A percentile compares a stretch with the other conserved stretches of the same genome.
Evolutionary conservation across 768 basidiomycete genomes (phyloP).

Genomic region (Kwoniella botswanensis): DNA sequence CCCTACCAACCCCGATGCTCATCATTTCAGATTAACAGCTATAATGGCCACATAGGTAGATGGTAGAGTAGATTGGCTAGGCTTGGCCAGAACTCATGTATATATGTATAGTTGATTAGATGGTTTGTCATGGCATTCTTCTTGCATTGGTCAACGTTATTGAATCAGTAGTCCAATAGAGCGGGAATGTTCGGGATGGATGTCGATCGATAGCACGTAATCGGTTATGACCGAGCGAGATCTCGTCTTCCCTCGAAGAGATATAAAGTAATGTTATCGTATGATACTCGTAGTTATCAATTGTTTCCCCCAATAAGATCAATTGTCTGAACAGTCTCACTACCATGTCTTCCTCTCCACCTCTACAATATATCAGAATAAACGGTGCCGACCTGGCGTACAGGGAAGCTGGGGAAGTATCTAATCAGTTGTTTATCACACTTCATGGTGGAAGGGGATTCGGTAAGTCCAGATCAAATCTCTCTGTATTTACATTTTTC

Average conservation of each 20-base stretch:
- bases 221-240: slow-evolving; percentile 3
- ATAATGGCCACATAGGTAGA: slow-evolving; percentile 53
- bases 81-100: not conserved
- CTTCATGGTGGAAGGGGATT: slow-evolving; percentile 37
- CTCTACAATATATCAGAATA: slow-evolving; percentile 24
- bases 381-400: slow-evolving; percentile 34
- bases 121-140: not conserved
- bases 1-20: slow-evolving; percentile 45
- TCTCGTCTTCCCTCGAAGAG: not conserved
- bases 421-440: slow-evolving; percentile 32
- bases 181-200: slow-evolving; percentile 1
- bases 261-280: not conserved
- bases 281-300: not conserved
- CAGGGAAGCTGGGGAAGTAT: slow-evolving; percentile 13
- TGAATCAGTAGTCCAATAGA: too few species aligned
- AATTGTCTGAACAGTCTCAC: too few species aligned
- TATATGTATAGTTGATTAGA: not conserved
- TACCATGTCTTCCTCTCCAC: slow-evolving; percentile 1
- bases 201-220: slow-evolving; percentile 2
- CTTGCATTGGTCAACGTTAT: too few species aligned
- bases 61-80: not conserved
- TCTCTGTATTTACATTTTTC: not conserved
- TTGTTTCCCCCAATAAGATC: not conserved
- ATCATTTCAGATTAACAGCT: slow-evolving; percentile 53
- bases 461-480: slow-evolving; percentile 15